phyloP scores from a whole-genome alignment of 257 asterid species.

The Solanum boliviense region DNA sequence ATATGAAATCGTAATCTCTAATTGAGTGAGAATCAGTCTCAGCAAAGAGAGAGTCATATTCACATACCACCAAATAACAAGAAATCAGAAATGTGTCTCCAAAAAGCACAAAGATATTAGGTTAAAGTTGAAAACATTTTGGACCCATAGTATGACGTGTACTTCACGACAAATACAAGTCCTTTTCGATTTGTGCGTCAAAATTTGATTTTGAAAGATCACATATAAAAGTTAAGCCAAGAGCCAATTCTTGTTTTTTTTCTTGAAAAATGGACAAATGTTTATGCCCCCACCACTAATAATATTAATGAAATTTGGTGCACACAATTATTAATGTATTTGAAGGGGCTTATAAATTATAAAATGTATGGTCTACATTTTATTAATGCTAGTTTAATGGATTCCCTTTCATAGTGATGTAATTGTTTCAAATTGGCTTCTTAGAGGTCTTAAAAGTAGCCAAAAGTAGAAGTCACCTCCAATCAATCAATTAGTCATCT shows the following conservation, averaged over 20 bases:
- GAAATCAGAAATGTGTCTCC: neutral
- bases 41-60: accelerated
- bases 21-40: no score
- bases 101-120: neutral
- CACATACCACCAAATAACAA: neutral
- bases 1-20: accelerated
- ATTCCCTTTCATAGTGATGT: constrained; percentile 21
- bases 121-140: neutral
- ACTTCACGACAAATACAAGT: constrained; percentile 20
- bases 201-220: neutral
- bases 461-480: neutral
- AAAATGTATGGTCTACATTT: constrained; percentile 38
- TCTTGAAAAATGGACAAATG: neutral
- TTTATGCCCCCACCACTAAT: constrained; percentile 11
- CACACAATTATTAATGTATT: constrained; percentile 15
- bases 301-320: constrained; percentile 1
- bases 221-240: neutral
- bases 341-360: neutral
- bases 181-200: neutral
- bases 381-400: constrained; percentile 33
- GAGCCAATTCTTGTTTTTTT: neutral
- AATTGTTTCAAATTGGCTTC: constrained; percentile 12
- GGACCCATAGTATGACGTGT: constrained; percentile 21
- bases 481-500: neutral
- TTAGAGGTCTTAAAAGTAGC: neutral